Evolutionary conservation across 2,329 filamentous ascomycete genomes (phyloP).

Genomic region (Gnomoniopsis smithogilvyi): DNA sequence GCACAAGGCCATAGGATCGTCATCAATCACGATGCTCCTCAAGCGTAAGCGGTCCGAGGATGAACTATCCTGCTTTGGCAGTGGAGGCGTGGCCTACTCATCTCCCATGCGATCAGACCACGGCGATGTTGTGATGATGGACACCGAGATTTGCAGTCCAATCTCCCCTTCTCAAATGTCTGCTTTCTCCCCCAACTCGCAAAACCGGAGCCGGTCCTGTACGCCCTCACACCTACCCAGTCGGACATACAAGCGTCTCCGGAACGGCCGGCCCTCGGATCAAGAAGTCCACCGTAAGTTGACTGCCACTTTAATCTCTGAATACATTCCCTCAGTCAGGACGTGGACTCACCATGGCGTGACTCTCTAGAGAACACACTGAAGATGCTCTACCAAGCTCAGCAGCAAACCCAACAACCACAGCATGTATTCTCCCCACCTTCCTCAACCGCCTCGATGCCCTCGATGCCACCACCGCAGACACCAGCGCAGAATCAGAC

Average conservation of each 20-base stretch:
- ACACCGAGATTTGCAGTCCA: constrained; percentile 23
- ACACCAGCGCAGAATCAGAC: constrained; percentile 36
- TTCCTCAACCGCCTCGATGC: constrained; percentile 13
- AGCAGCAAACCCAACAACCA: constrained; percentile 29
- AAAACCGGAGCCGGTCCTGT: constrained; percentile 23
- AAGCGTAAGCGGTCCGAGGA: constrained; percentile 64
- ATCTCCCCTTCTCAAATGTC: constrained; percentile 22
- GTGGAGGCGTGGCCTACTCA: constrained; percentile 38
- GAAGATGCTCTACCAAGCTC: constrained; percentile 55
- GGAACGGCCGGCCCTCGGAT: constrained; percentile 56
- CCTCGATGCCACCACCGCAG: constrained; percentile 13
- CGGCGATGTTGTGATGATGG: constrained; percentile 30
- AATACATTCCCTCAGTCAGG: background rate
- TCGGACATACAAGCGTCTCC: constrained; percentile 60
- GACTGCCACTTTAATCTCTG: background rate
- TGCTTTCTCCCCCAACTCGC: constrained; percentile 21
- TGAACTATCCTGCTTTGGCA: constrained; percentile 46
- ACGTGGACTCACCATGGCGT: background rate
- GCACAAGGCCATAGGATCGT: background rate
- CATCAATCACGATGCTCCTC: constrained; percentile 42
- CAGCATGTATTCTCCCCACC: constrained; percentile 20
- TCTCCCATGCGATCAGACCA: constrained; percentile 31
- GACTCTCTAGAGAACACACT: constrained; percentile 51
- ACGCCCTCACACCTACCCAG: constrained; percentile 47
- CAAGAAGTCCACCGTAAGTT: constrained; percentile 52